Base-by-base conservation (phyloP, 441 rosid genomes). In the Erysimum pusillum region DNA sequence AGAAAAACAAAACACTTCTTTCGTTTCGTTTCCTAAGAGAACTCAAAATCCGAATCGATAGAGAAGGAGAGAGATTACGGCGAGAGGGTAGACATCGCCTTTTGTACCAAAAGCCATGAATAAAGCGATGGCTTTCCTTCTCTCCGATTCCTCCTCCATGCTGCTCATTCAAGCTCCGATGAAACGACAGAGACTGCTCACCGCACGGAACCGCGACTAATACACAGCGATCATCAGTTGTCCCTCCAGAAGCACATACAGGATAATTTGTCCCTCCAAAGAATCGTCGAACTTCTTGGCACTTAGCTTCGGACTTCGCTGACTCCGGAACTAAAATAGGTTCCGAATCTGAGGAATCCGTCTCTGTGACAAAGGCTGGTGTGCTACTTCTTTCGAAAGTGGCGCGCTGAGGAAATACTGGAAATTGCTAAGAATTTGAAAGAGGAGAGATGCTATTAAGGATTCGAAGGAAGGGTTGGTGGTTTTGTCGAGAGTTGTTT, bases 91-190 rank as follows among this genome's bases (percentile, higher is more conserved):
- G 20, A 89, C 91, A 82, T 91, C 98, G 54, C 97, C 98, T 83
- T 90, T 83, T 64, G 97, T 92, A n/a, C 99, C 98, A 25, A 95
- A 95, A 73, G 93, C 94, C 89, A 93, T 89, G 86, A 93, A 91
- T 31, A 86, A 77, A 42, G 96, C 98, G 12, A 85, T 74, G 4
- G 83, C 79, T 73, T 64, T 81, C 71, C 82, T 83, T 63, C 82
- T 81, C 84, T 49, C 69, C 35, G 48, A 51, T 63, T 59, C 81
- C 28, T 25, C 3, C 3, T 25, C 28, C 28, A 25, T 25, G 28
- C 28, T 63, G 56, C 62, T 68, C 62, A 9, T 31, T 28, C 31
- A 28, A 28, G 69, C 76, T 66, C 65, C 38, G 66, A 11, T 13
- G 65, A 69, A 28, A 28, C 31, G 31, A 28, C 31, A 28, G 4